Evolutionary conservation across 2,329 filamentous ascomycete species (phyloP), one percentile per base, ranked within the genome.

Genomic region (Hymenoscyphus occultus): DNA sequence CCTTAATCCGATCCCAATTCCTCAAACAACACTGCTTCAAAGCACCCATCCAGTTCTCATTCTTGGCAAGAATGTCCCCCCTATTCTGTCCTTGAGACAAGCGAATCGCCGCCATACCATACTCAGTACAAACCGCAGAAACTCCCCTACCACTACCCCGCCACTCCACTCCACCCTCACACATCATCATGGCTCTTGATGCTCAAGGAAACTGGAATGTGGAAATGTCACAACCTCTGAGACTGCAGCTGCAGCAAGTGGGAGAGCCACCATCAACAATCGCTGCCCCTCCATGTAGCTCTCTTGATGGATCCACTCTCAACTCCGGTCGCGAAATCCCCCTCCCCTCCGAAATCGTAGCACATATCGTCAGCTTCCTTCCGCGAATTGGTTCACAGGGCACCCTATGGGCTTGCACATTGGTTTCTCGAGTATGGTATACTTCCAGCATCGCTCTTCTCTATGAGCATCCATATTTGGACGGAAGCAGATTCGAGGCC

Each of bases 361-460:
- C 68, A 35, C 70, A 73, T 1, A 75, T 76, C 56, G 63, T 76
- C 9, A 66, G 63, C 58, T 74, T 68, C 63, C 70, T 76, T 56
- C 71, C 73, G n/a, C 68, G 54, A 28, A 7, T 51, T 12, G 35
- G 60, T 5, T 61, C 63, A 10, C 74, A 76, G 58, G 51, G 62
- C 9, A 72, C 69, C 0, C 65, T 76, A 35, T 72, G 71, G 69
- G 65, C 74, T 31, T 75, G 72, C 67, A 61, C 68, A 5, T 68
- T 75, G 16, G 70, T 75, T 5, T 75, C 72, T 14, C 72, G 73
- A 7, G 60, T 71, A 32, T 76, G 74, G 74, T 76, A 76, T 62
- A 59, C 64, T 9, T 70, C 71, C 2, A 70, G 67, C 32, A 71
- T 75, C 35, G 19, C 67, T 4, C 56, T 61, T 5, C 70, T 76